A percentile compares a stretch with the other conserved stretches of the same genome.
phyloP scores from a whole-genome alignment of 495 filamentous ascomycete species.

The Copromyces sp. region DNA sequence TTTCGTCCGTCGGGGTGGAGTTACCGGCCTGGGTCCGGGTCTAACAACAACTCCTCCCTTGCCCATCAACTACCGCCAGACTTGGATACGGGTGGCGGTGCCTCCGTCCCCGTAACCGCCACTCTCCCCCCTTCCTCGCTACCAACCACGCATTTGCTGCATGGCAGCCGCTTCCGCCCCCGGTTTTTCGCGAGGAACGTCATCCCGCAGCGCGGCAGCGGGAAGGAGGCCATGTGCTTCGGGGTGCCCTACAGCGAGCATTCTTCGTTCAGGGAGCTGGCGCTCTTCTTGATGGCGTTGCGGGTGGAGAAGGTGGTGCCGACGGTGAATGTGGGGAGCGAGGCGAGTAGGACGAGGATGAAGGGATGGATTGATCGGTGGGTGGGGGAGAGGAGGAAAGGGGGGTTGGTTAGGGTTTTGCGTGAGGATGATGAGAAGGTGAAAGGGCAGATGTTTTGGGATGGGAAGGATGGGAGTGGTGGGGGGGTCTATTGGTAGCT shows the following conservation, averaged over 20 bases:
- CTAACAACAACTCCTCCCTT: neutral
- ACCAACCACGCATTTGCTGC: conserved; percentile 50
- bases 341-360: conserved; percentile 61
- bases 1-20: conserved; percentile 91
- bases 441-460: conserved; percentile 25
- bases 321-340: conserved; percentile 81
- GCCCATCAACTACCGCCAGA: conserved; percentile 20
- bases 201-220: conserved; percentile 67
- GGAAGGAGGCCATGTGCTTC: conserved; percentile 66
- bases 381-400: conserved; percentile 73
- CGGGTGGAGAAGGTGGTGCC: conserved; percentile 82
- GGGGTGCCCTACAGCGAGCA: conserved; percentile 95
- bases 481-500: conserved; percentile 36
- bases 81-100: neutral
- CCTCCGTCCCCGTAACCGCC: conserved; percentile 12
- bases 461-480: conserved; percentile 31
- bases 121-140: conserved; percentile 26
- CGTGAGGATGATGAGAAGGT: conserved; percentile 8
- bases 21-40: conserved; percentile 47
- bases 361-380: conserved; percentile 85
- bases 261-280: conserved; percentile 85
- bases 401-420: conserved; percentile 55
- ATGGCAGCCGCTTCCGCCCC: conserved; percentile 62
- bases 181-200: conserved; percentile 56
- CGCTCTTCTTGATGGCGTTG: conserved; percentile 82